Evolutionary conservation across 2,329 filamentous ascomycete genomes (phyloP).

Genomic region (Xylaria sp.): DNA sequence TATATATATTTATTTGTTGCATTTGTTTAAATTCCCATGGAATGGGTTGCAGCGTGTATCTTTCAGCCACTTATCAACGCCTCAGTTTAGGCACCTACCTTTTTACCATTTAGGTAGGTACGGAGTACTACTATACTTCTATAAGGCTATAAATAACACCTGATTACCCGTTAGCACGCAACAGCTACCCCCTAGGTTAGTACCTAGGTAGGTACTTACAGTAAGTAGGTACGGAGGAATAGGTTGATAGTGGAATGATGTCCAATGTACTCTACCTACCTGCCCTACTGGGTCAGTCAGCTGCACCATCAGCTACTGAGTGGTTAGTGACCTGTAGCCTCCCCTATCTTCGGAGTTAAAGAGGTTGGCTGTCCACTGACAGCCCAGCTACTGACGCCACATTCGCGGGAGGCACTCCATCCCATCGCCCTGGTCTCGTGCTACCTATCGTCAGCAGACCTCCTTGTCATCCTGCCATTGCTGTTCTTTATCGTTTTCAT

Average conservation of each 20-base stretch:
- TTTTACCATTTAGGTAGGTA: too few relatives aligned
- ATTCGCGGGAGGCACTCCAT: too few relatives aligned
- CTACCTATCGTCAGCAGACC: constrained; percentile 8
- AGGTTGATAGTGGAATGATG: not conserved
- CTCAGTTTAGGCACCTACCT: too few relatives aligned
- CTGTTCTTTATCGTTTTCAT: too few relatives aligned
- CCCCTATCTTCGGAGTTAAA: not conserved
- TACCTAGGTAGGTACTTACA: not conserved
- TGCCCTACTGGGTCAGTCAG: not conserved
- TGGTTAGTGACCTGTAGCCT: not conserved
- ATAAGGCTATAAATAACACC: too few relatives aligned
- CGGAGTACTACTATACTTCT: too few relatives aligned
- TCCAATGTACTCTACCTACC: not conserved
- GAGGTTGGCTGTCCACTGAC: not conserved
- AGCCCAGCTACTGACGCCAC: not conserved
- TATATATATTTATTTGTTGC: too few relatives aligned
- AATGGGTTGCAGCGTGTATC: too few relatives aligned
- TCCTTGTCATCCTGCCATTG: not conserved
- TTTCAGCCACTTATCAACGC: too few relatives aligned
- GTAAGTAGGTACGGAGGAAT: not conserved
- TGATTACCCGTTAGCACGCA: too few relatives aligned
- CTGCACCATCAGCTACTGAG: not conserved
- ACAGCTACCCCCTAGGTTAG: too few relatives aligned
- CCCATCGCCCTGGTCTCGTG: constrained; percentile 16
- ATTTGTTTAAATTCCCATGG: too few relatives aligned